These are phyloP conservation scores for Phytophthora quininea DNA, from an alignment of 352 stramenopile species.

Conservation along the genomic window DNA sequence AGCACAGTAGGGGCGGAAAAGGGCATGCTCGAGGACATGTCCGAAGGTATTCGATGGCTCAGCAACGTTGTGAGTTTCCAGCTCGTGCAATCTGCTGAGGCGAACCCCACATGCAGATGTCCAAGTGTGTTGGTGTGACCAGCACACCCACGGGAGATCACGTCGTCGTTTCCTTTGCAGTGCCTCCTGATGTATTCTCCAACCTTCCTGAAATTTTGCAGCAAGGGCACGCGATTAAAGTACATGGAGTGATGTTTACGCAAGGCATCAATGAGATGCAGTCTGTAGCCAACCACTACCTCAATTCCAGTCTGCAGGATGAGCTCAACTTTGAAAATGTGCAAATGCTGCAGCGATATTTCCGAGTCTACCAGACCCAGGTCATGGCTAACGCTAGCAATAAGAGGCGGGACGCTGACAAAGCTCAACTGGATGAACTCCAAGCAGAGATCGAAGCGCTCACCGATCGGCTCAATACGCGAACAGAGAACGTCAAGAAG, in stretches of 20 bases:
- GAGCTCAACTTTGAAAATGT: slow-evolving; percentile 86
- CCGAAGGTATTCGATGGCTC: slow-evolving; percentile 86
- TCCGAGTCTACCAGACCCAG: slow-evolving; percentile 77
- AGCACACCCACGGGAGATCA: slow-evolving; percentile 55
- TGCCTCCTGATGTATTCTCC: slow-evolving; percentile 60
- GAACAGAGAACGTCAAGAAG: slow-evolving; percentile 75
- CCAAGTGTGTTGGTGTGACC: slow-evolving; percentile 80
- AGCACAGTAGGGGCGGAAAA: slow-evolving; percentile 94
- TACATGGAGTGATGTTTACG: slow-evolving; percentile 85
- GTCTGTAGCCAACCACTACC: slow-evolving; percentile 88
- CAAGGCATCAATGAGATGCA: slow-evolving; percentile 96
- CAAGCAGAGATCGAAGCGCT: slow-evolving; percentile 66
- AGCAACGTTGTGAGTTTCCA: slow-evolving; percentile 82
- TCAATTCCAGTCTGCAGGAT: slow-evolving; percentile 85
- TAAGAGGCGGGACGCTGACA: slow-evolving; percentile 33
- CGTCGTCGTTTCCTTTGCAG: slow-evolving; percentile 72
- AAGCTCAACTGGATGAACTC: slow-evolving; percentile 52
- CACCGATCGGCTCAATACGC: slow-evolving; percentile 57
- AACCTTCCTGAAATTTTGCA: slow-evolving; percentile 68
- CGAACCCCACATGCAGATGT: slow-evolving; percentile 62
- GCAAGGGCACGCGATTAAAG: slow-evolving; percentile 71
- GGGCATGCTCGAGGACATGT: slow-evolving; percentile 96
- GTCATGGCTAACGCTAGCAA: slow-evolving; percentile 38
- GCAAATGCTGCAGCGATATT: slow-evolving; percentile 72
- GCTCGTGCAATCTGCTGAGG: slow-evolving; percentile 60